Evolutionary conservation across 352 stramenopile genomes (phyloP).

Genomic region (Globisporangium polare): DNA sequence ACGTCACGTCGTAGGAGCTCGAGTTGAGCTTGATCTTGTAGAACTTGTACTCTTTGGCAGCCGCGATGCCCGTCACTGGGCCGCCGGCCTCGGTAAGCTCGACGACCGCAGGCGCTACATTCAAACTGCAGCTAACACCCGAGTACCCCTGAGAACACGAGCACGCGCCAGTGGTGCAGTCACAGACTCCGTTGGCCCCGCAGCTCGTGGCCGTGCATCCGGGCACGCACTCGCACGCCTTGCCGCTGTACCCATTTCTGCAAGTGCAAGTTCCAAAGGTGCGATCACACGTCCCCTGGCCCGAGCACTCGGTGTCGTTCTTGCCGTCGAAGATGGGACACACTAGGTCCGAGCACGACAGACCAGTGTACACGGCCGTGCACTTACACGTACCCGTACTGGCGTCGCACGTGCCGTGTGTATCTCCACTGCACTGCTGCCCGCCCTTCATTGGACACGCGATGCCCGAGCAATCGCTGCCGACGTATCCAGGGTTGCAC

Average conservation of each 20-base stretch:
- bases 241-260: slow-evolving; percentile 47
- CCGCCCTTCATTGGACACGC: slow-evolving; percentile 36
- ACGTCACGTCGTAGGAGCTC: slow-evolving; percentile 69
- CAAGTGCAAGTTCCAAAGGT: slow-evolving; percentile 47
- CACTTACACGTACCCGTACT: slow-evolving; percentile 45
- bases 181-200: slow-evolving; percentile 39
- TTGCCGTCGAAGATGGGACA: slow-evolving; percentile 42
- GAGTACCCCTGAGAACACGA: slow-evolving; percentile 42
- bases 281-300: slow-evolving; percentile 53
- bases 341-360: slow-evolving; percentile 54
- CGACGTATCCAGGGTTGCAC: slow-evolving; percentile 50
- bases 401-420: slow-evolving; percentile 44
- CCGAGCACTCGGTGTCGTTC: slow-evolving; percentile 53
- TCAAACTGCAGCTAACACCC: slow-evolving; percentile 30
- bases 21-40: slow-evolving; percentile 58
- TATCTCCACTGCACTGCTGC: slow-evolving; percentile 34
- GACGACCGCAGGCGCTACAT: slow-evolving; percentile 16
- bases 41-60: slow-evolving; percentile 61
- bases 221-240: slow-evolving; percentile 66
- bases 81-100: slow-evolving; percentile 25
- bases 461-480: slow-evolving; percentile 48
- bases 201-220: slow-evolving; percentile 49
- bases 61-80: slow-evolving; percentile 23
- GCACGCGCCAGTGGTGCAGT: slow-evolving; percentile 62
- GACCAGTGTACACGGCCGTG: slow-evolving; percentile 41